Conservation (phyloP, 352 stramenopile genomes). For the Phytophthora hybrid region DNA sequence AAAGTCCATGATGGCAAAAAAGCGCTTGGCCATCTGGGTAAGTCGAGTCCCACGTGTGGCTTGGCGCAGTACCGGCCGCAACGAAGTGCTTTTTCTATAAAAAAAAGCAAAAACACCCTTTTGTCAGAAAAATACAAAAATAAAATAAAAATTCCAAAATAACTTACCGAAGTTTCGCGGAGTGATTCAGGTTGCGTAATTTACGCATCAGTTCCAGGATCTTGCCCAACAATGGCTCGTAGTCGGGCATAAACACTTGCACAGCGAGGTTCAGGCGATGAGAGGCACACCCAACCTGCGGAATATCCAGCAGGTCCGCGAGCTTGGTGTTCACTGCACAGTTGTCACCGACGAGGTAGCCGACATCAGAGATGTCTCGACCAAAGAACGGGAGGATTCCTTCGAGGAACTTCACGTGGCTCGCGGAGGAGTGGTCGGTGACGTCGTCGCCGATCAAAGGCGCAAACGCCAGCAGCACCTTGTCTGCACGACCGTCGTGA, state of each 20-base stretch:
- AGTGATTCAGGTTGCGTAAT: background rate
- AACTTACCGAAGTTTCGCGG: background rate
- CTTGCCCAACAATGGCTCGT: background rate
- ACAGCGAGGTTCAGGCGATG: background rate
- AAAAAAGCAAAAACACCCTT: background rate
- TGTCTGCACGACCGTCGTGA: slow-evolving; percentile 7
- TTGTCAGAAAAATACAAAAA: background rate
- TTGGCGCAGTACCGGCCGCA: background rate
- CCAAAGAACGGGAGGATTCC: too few relatives aligned
- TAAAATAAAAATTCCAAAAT: background rate
- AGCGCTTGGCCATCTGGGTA: background rate
- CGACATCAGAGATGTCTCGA: background rate
- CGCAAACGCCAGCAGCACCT: slow-evolving; percentile 6
- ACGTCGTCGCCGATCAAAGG: slow-evolving; percentile 4
- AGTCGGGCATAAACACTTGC: background rate
- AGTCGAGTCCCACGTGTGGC: background rate
- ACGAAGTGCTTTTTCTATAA: background rate
- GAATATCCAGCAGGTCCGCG: background rate
- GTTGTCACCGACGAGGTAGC: slow-evolving; percentile 4
- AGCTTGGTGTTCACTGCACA: slow-evolving; percentile 7
- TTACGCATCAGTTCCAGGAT: background rate
- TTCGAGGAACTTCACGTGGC: too few relatives aligned
- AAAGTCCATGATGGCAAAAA: slow-evolving; percentile 1
- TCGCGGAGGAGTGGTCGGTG: background rate
- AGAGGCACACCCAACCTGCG: too few relatives aligned